Percentiles rank a stretch among this genome's conserved stretches.
Evolutionary conservation across 805 yeast species (phyloP).

Genomic region (Kregervanrija fluxuum): DNA sequence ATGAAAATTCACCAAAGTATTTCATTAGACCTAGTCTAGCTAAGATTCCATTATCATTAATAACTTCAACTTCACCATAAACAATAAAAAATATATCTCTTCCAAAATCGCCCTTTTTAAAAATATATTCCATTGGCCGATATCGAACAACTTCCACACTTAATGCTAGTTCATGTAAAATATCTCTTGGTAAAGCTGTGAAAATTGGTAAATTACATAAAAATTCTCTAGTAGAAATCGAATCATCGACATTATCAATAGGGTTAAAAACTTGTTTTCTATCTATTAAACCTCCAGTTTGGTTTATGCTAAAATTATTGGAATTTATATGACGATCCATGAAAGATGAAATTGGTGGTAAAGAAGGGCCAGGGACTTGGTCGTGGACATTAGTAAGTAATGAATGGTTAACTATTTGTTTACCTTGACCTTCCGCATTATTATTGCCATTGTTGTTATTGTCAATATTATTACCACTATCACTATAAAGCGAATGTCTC

Average conservation of each 20-base stretch:
- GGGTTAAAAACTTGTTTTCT: constrained; percentile 3
- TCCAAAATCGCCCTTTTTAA: constrained; percentile 52
- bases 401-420: constrained; percentile 16
- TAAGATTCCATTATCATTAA: constrained; percentile 36
- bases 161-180: constrained; percentile 58
- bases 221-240: constrained; percentile 48
- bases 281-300: not conserved
- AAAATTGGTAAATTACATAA: constrained; percentile 54
- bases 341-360: constrained; percentile 26
- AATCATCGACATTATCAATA: constrained; percentile 40
- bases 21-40: constrained; percentile 58
- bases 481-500: not conserved
- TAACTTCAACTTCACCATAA: constrained; percentile 64
- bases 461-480: constrained; percentile 3
- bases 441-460: not conserved
- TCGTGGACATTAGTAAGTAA: constrained; percentile 26
- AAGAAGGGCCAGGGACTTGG: constrained; percentile 33
- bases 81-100: constrained; percentile 62
- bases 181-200: constrained; percentile 46
- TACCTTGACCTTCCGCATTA: not conserved
- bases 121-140: constrained; percentile 52
- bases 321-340: not conserved
- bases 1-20: constrained; percentile 75
- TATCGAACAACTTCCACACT: constrained; percentile 50
- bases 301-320: not conserved